Evolutionary conservation across 768 basidiomycete species (phyloP).

Genomic region (Tephrocybe sp.): DNA sequence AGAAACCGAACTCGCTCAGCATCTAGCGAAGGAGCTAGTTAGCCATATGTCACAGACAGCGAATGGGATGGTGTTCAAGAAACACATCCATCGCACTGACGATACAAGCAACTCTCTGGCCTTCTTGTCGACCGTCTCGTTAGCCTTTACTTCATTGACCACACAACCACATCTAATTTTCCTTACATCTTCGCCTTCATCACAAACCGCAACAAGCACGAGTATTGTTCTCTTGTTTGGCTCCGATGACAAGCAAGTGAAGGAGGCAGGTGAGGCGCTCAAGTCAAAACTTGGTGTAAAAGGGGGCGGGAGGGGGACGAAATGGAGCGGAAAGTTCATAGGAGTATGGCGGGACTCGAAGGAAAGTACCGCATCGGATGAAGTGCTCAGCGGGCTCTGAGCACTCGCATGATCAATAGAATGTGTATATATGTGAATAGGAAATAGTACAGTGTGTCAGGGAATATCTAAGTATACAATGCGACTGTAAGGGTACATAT

Average conservation of each 20-base stretch:
- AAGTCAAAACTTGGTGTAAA: slow-evolving; percentile 60
- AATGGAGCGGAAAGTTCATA: slow-evolving; percentile 73
- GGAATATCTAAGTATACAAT: slow-evolving; percentile 4
- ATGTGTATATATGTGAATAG: background rate
- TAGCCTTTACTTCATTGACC: slow-evolving; percentile 36
- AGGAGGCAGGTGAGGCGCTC: slow-evolving; percentile 52
- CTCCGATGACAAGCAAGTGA: slow-evolving; percentile 57
- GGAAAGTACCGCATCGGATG: slow-evolving; percentile 38
- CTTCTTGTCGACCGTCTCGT: slow-evolving; percentile 57
- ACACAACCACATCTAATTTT: slow-evolving; percentile 28
- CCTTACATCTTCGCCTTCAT: slow-evolving; percentile 49
- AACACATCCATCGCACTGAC: slow-evolving; percentile 57
- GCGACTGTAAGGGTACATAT: background rate
- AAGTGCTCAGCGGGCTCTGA: slow-evolving; percentile 31
- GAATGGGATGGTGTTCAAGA: slow-evolving; percentile 33
- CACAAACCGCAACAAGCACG: slow-evolving; percentile 34
- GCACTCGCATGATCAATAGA: slow-evolving; percentile 5
- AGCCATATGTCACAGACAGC: slow-evolving; percentile 29
- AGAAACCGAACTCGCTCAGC: slow-evolving; percentile 59
- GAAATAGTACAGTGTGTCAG: slow-evolving; percentile 6
- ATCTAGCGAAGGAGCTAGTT: slow-evolving; percentile 40
- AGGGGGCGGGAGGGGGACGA: slow-evolving; percentile 74
- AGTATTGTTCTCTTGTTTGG: slow-evolving; percentile 61
- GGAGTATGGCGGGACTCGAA: slow-evolving; percentile 59
- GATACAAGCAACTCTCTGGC: slow-evolving; percentile 56